These are phyloP conservation scores for Trametes pubescens DNA, from an alignment of 1,284 basidiomycete species.

Conservation along the genomic window DNA sequence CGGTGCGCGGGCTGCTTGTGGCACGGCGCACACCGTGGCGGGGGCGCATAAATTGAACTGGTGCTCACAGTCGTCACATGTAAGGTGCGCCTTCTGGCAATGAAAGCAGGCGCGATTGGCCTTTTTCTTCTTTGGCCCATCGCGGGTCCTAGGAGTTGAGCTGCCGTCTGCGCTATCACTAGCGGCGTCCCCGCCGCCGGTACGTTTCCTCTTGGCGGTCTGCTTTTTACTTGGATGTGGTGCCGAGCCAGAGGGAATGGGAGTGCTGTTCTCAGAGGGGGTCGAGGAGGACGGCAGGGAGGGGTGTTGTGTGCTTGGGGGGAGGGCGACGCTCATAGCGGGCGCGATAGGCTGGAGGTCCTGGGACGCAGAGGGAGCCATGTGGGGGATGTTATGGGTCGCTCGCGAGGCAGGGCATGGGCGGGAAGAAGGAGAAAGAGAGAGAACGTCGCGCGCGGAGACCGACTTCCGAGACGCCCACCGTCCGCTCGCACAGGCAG, in stretches of 20 bases:
- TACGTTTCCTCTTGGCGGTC: conserved; percentile 52
- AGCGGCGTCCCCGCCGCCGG: conserved; percentile 64
- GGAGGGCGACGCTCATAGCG: conserved; percentile 27
- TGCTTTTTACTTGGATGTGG: conserved; percentile 37
- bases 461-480: conserved; percentile 17
- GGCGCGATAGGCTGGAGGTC: conserved; percentile 36
- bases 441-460: conserved; percentile 13
- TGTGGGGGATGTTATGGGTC: conserved; percentile 17
- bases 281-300: conserved; percentile 39
- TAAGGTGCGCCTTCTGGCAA: conserved; percentile 96
- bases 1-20: too few relatives aligned
- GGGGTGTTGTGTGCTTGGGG: conserved; percentile 32
- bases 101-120: conserved; percentile 93
- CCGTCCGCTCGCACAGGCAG: conserved; percentile 1
- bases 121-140: conserved; percentile 90
- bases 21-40: conserved; percentile 7
- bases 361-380: conserved; percentile 29
- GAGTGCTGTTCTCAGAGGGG: conserved; percentile 31
- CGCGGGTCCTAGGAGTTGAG: conserved; percentile 58
- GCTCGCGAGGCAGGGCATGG: conserved; percentile 18
- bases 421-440: conserved; percentile 21
- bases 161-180: conserved; percentile 52
- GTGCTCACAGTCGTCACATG: conserved; percentile 92
- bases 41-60: conserved; percentile 6
- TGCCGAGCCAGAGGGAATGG: conserved; percentile 29